phyloP scores from a whole-genome alignment of 2,329 filamentous ascomycete genomes.

The Penicillium glabrum region DNA sequence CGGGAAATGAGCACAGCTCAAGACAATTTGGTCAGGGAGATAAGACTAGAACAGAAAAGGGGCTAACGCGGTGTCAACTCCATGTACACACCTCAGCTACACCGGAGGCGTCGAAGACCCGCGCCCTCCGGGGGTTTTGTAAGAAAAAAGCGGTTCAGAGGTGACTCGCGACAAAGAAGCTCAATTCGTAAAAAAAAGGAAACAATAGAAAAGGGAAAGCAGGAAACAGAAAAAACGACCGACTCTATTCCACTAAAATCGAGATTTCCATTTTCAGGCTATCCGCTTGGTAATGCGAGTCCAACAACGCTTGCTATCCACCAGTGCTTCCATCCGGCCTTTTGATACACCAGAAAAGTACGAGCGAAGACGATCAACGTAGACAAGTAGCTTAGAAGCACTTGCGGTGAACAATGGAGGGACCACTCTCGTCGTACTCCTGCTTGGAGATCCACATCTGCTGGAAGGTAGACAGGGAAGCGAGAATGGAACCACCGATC shows the following conservation, averaged over 20 bases:
- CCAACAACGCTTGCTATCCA: slow-evolving; percentile 39
- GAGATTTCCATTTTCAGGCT: slow-evolving; percentile 41
- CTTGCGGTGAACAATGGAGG: slow-evolving; percentile 99
- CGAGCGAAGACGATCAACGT: slow-evolving; percentile 37
- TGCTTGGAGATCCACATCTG: slow-evolving; percentile 99
- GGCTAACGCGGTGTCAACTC: slow-evolving; percentile 19
- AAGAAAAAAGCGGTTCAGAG: background rate
- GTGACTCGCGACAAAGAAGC: slow-evolving; percentile 5
- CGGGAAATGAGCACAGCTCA: background rate
- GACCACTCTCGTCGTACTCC: slow-evolving; percentile 99
- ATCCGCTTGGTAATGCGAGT: slow-evolving; percentile 41
- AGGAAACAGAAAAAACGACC: slow-evolving; percentile 27
- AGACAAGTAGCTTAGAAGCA: slow-evolving; percentile 79
- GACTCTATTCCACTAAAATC: slow-evolving; percentile 44
- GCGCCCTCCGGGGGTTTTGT: slow-evolving; percentile 2
- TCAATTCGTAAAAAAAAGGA: slow-evolving; percentile 8
- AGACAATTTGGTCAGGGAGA: slow-evolving; percentile 21
- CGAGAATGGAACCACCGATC: slow-evolving; percentile 99
- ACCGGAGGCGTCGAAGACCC: slow-evolving; percentile 7
- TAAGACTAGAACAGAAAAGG: slow-evolving; percentile 21
- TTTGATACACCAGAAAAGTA: slow-evolving; percentile 45
- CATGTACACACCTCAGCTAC: slow-evolving; percentile 21
- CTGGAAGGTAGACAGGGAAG: slow-evolving; percentile 99
- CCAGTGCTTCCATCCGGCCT: slow-evolving; percentile 39
- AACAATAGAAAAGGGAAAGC: slow-evolving; percentile 16